These are phyloP conservation scores for Diaporthe longicolla DNA, from an alignment of 2,329 filamentous ascomycete species.

Conservation along the genomic window DNA sequence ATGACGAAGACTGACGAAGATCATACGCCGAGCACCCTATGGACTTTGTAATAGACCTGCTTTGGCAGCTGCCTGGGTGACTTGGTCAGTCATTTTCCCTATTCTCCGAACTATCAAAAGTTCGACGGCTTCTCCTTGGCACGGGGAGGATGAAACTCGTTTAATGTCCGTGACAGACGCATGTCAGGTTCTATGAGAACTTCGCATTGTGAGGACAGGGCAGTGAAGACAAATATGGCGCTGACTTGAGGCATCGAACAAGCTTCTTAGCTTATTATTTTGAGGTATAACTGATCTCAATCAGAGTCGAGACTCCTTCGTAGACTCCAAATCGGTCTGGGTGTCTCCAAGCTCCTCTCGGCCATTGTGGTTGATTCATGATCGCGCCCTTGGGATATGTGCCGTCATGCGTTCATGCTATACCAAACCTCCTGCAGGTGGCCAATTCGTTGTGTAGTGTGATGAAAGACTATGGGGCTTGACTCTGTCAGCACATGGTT, in stretches of 20 bases:
- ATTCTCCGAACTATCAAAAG: background rate
- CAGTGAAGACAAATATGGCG: no score
- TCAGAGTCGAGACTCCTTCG: no score
- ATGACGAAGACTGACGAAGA: background rate
- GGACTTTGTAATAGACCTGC: background rate
- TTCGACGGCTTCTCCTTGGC: background rate
- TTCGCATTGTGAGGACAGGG: no score
- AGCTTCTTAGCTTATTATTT: no score
- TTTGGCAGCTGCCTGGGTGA: background rate
- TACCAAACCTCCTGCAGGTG: background rate
- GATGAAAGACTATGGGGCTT: background rate
- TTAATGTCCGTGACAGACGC: background rate
- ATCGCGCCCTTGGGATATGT: no score
- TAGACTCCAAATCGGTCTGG: no score
- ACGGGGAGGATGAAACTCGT: background rate
- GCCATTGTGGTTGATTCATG: no score
- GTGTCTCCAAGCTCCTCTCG: no score
- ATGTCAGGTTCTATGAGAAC: no score
- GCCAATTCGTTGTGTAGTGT: background rate
- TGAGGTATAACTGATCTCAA: no score
- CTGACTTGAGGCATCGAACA: no score
- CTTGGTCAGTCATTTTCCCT: background rate
- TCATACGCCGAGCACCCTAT: background rate
- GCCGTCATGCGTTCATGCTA: no score
- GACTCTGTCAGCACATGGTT: background rate